A percentile compares a stretch with the other conserved stretches of the same genome.
phyloP scores from a whole-genome alignment of 2,329 filamentous ascomycete species.

The Cytospora paraplurivora region DNA sequence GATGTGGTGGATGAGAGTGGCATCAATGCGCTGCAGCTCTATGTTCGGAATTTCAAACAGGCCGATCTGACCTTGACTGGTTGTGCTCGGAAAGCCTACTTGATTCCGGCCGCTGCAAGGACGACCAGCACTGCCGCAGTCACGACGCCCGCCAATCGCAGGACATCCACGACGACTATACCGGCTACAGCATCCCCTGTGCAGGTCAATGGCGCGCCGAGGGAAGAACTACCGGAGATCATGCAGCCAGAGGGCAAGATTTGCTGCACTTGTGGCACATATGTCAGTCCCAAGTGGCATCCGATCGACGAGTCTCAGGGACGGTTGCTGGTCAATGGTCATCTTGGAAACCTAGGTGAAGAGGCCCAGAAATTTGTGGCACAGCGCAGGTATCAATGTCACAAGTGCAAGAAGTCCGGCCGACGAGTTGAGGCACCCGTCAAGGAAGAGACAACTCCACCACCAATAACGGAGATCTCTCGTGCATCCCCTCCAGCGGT shows the following conservation, averaged over 20 bases:
- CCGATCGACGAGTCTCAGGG: constrained; percentile 56
- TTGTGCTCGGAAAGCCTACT: constrained; percentile 87
- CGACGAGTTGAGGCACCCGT: constrained; percentile 40
- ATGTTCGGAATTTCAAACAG: constrained; percentile 88
- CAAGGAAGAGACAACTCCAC: constrained; percentile 36
- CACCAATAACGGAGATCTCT: constrained; percentile 33
- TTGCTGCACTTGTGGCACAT: constrained; percentile 66
- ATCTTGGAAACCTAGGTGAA: constrained; percentile 52
- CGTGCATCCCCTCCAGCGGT: constrained; percentile 35
- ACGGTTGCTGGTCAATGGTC: constrained; percentile 54
- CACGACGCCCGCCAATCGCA: constrained; percentile 50
- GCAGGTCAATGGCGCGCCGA: constrained; percentile 35
- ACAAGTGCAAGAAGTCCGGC: constrained; percentile 68
- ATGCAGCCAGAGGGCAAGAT: constrained; percentile 52
- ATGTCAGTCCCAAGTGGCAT: constrained; percentile 77
- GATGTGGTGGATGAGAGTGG: constrained; percentile 72
- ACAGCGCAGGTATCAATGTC: constrained; percentile 69
- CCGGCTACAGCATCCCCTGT: constrained; percentile 33
- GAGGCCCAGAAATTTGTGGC: constrained; percentile 62
- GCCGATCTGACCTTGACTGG: constrained; percentile 88
- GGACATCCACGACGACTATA: constrained; percentile 56
- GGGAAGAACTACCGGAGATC: constrained; percentile 33
- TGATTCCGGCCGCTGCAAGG: constrained; percentile 68
- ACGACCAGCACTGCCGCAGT: constrained; percentile 39
- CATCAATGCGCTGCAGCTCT: constrained; percentile 82